Percentiles rank a stretch among this genome's conserved stretches.
Conservation (phyloP, 1,284 basidiomycete species). For the Trichosporon coremiiforme region DNA sequence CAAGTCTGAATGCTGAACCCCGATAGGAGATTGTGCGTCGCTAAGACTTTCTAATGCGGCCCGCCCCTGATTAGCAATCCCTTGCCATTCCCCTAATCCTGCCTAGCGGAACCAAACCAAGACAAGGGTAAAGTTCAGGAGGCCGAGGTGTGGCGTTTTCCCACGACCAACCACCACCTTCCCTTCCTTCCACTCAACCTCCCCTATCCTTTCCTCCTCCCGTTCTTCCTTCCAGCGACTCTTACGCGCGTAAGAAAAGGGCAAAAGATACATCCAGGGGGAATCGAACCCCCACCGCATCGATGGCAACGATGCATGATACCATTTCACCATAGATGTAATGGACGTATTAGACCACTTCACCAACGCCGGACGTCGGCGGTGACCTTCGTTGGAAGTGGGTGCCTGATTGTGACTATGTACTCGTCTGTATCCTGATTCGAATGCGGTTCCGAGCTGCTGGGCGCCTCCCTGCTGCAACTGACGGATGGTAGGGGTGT, state of each 20-base stretch:
- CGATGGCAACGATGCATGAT: slow-evolving; percentile 17
- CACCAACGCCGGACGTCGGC: neutral
- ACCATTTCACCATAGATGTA: slow-evolving; percentile 19
- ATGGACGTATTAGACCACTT: neutral
- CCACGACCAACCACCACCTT: neutral
- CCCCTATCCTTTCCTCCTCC: neutral
- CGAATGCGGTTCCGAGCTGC: neutral
- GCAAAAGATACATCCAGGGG: slow-evolving; percentile 17
- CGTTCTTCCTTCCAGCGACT: neutral
- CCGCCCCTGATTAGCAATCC: too few relatives aligned
- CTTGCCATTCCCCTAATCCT: too few relatives aligned
- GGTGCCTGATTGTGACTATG: neutral
- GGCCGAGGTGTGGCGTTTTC: neutral
- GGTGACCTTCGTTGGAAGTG: neutral
- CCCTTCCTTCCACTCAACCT: neutral
- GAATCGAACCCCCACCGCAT: slow-evolving; percentile 19
- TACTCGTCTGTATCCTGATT: neutral
- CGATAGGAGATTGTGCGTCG: too few relatives aligned
- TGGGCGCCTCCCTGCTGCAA: too few relatives aligned
- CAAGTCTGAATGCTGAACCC: too few relatives aligned
- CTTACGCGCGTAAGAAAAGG: neutral
- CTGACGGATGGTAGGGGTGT: too few relatives aligned
- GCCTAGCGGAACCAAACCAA: neutral
- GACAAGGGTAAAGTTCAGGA: neutral
- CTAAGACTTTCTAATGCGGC: too few relatives aligned